Evolutionary conservation across 176 grass and related monocot species (phyloP), one percentile per base, ranked within the genome.

Genomic region (Ampelocalamus luodianensis): DNA sequence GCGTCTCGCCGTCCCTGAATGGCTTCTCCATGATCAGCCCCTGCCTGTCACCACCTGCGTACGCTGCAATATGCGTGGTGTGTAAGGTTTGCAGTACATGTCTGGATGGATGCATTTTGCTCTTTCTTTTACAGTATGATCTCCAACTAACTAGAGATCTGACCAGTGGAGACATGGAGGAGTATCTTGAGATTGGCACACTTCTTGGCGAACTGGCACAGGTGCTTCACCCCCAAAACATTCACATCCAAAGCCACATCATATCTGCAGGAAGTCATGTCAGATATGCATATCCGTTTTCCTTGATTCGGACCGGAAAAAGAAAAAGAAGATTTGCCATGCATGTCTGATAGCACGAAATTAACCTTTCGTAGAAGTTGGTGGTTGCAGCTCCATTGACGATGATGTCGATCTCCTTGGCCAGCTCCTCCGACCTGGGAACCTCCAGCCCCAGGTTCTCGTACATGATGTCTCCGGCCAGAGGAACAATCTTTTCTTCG

Each of bases 321-420:
- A 34, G 32, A 56, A 56, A 8, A 18, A 2, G 50, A 56, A 22
- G 54, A 22, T 56, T 22, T 9, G 18, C 2, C 53, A 22, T 9
- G 18, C 18, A 55, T 55, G 53, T 22, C 53, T 22, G 53, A 8
- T 56, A 1, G 20, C 8, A 3, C 0, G 17, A 6, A 0, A 29
- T 29, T 29, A 29, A 91, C 94, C 94, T 92, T 61, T 88, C 94
- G 27, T 94, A 91, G 66, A 97, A 97, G 54, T 85, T 90, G 38
- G 94, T 97, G 18, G 87, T 94, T 38, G 94, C 94, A 50, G 92
- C 94, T 38, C 80, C 91, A 72, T 97, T 97, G 29, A 97, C 92
- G 43, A 97, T 85, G 49, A 94, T 40, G 60, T 97, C 85, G 7
- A 92, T 59, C 58, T 97, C 66, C 5, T 61, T 83, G 46, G 77